Evolutionary conservation across 495 filamentous ascomycete genomes (phyloP).

Genomic region (Peziza echinospora): DNA sequence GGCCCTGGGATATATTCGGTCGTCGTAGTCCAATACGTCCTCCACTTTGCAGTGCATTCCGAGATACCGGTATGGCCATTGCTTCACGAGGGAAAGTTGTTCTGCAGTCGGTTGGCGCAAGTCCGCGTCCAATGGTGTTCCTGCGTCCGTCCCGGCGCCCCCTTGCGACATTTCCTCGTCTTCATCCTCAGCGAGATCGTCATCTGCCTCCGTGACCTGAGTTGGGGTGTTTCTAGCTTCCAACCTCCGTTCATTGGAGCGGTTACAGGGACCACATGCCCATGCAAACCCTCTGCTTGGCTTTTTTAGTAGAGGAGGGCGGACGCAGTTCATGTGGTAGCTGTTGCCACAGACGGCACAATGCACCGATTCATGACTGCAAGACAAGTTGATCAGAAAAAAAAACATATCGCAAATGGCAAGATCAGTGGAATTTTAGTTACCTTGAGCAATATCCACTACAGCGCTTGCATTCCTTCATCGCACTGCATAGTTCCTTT

Average conservation of each 20-base stretch:
- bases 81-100: slow-evolving; percentile 70
- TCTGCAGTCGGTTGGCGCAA: slow-evolving; percentile 42
- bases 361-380: slow-evolving; percentile 79
- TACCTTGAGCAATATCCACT: slow-evolving; percentile 72
- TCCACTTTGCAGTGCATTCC: slow-evolving; percentile 92
- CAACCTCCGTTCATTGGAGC: slow-evolving; percentile 75
- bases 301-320: slow-evolving; percentile 81
- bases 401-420: slow-evolving; percentile 46
- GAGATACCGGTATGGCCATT: slow-evolving; percentile 93
- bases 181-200: slow-evolving; percentile 52
- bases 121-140: slow-evolving; percentile 27
- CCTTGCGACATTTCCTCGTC: slow-evolving; percentile 44
- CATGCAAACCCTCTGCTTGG: slow-evolving; percentile 94
- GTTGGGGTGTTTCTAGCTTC: slow-evolving; percentile 76
- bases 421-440: slow-evolving; percentile 10
- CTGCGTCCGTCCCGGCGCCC: slow-evolving; percentile 26
- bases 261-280: slow-evolving; percentile 89
- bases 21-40: slow-evolving; percentile 91
- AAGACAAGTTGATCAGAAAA: slow-evolving; percentile 64
- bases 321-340: slow-evolving; percentile 97
- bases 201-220: slow-evolving; percentile 46
- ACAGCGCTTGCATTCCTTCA: slow-evolving; percentile 91
- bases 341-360: slow-evolving; percentile 87
- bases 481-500: slow-evolving; percentile 88
- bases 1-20: slow-evolving; percentile 89